These are phyloP conservation scores for Lagenidium giganteum DNA, from an alignment of 352 stramenopile species.

Conservation along the genomic window DNA sequence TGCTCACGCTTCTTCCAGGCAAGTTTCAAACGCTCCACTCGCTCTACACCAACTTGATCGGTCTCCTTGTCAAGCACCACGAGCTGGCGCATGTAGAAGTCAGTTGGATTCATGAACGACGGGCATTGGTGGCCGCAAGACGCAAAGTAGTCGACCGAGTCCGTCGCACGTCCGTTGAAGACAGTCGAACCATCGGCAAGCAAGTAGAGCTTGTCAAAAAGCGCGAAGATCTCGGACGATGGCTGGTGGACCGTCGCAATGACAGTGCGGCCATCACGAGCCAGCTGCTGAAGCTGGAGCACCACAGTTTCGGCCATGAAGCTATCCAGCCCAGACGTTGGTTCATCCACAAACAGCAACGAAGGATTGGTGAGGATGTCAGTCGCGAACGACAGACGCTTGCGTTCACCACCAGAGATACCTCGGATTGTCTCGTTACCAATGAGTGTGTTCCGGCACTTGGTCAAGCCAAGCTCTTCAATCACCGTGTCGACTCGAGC, in stretches of 20 bases:
- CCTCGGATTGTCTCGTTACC: conserved; percentile 19
- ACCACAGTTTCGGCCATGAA: conserved; percentile 50
- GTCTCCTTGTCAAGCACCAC: conserved; percentile 36
- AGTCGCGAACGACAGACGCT: conserved; percentile 79
- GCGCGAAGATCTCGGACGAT: conserved; percentile 50
- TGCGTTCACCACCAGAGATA: conserved; percentile 22
- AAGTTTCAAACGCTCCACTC: conserved; percentile 29
- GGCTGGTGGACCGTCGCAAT: conserved; percentile 87
- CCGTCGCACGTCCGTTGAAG: conserved; percentile 45
- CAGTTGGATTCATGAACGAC: conserved; percentile 48
- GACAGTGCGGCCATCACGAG: conserved; percentile 78
- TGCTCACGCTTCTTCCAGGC: conserved; percentile 21
- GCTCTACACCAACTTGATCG: conserved; percentile 15
- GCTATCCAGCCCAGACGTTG: conserved; percentile 58
- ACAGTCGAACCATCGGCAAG: conserved; percentile 40
- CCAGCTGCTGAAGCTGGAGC: conserved; percentile 57
- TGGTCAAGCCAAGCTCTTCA: conserved; percentile 49
- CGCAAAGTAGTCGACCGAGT: conserved; percentile 53
- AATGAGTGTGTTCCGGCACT: conserved; percentile 54
- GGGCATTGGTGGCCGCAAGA: conserved; percentile 47
- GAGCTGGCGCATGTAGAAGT: conserved; percentile 63
- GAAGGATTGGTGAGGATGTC: conserved; percentile 76
- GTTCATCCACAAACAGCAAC: conserved; percentile 83
- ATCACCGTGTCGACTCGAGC: conserved; percentile 44
- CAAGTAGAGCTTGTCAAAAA: conserved; percentile 61